These are phyloP conservation scores for Pisolithus sp. DNA, from an alignment of 768 basidiomycete genomes.

Conservation along the genomic window DNA sequence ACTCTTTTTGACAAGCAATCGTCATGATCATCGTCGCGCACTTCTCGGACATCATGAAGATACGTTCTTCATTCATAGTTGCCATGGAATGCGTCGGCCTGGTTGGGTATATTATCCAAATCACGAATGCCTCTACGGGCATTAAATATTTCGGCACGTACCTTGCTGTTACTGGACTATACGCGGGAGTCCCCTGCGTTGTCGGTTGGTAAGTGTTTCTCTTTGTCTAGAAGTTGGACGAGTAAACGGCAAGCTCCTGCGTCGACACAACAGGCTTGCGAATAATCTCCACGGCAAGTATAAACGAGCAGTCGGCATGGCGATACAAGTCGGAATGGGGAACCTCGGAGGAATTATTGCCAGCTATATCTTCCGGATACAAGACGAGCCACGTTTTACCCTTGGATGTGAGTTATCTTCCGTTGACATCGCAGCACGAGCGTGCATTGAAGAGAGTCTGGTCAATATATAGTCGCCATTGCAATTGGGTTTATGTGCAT, in stretches of 20 bases:
- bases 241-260: background rate
- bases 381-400: constrained; percentile 52
- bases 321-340: constrained; percentile 45
- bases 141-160: constrained; percentile 68
- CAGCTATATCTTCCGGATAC: constrained; percentile 52
- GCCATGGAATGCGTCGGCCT: constrained; percentile 43
- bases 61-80: constrained; percentile 55
- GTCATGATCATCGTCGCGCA: constrained; percentile 44
- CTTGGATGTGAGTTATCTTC: constrained; percentile 47
- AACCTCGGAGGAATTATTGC: constrained; percentile 60
- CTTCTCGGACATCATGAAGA: constrained; percentile 47
- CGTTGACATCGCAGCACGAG: background rate
- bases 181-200: constrained; percentile 52
- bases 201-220: constrained; percentile 44
- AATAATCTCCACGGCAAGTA: constrained; percentile 8
- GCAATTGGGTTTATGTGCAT: constrained; percentile 64
- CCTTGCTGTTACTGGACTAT: constrained; percentile 53
- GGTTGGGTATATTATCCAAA: constrained; percentile 56
- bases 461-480: constrained; percentile 37
- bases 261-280: background rate
- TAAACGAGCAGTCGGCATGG: constrained; percentile 6
- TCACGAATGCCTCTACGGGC: constrained; percentile 42
- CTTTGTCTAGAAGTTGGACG: background rate
- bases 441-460: background rate
- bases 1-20: constrained; percentile 35